Base-by-base conservation (phyloP, 164 flowering plant genomes). In the Aristolochia californica region DNA sequence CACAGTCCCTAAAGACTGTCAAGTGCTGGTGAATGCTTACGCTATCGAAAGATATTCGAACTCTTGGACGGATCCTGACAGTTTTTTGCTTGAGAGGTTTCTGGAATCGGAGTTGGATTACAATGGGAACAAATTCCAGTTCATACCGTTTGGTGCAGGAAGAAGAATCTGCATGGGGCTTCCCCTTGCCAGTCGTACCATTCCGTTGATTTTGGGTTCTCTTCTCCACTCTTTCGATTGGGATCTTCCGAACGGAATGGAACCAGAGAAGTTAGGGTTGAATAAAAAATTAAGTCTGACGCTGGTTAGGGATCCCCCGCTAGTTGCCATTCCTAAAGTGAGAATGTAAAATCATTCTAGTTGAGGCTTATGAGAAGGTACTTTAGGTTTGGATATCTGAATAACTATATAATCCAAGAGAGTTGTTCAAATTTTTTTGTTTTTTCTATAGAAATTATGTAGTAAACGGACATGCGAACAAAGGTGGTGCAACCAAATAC, bases 281-380 rank as follows among this genome's bases (percentile, higher is more conserved):
- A 59, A 66, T 4, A 67, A 62, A 57, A 70, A 70, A 49, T 55
- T 70, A 45, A 63, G 67, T 4, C 48, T 66, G 40, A 65, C 73
- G 18, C 27, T 70, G 23, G 67, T 66, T 1, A 66, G 50, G 28
- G 63, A 66, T 20, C 66, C 60, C 30, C 64, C 73, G 20, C 58
- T 70, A 1, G 62, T 59, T 25, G 62, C 55, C 2, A 45, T 59
- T 20, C 62, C 62, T 21, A 45, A 14, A 22, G 13, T 9, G 0
- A 58, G 38, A 43, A 20, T 44, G 18, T 58, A 21, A 47, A 7
- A 17, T 17, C 8, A n/a, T 14, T n/a, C n/a, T n/a, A n/a, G n/a
- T 55, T 55, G 58, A 34, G 40, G 40, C 40, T 34, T 34, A 34
- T n/a, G n/a, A n/a, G n/a, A n/a, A n/a, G n/a, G n/a, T n/a, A n/a